These are phyloP conservation scores for Torulaspora gathmanii DNA, from an alignment of 805 yeast species.

Conservation along the genomic window DNA sequence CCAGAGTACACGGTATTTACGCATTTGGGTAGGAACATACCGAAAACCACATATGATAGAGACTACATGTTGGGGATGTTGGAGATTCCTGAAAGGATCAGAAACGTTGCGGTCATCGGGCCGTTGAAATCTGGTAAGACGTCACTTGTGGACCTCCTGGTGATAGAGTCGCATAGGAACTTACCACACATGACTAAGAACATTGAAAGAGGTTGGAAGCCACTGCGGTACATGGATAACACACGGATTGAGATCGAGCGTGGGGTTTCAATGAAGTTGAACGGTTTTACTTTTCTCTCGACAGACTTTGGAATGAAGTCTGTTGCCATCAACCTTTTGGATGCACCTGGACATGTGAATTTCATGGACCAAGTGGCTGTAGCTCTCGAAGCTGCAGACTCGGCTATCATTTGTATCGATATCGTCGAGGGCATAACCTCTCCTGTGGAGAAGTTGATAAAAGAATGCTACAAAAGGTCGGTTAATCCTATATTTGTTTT, in stretches of 20 bases:
- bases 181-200: constrained; percentile 30
- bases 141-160: constrained; percentile 61
- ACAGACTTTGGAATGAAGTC: constrained; percentile 53
- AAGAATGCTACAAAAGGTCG: constrained; percentile 47
- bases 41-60: constrained; percentile 56
- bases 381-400: constrained; percentile 57
- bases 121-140: constrained; percentile 84
- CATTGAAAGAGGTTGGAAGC: constrained; percentile 40
- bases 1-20: constrained; percentile 19
- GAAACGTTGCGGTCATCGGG: constrained; percentile 80
- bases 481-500: constrained; percentile 56
- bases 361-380: constrained; percentile 71
- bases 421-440: constrained; percentile 74
- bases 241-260: constrained; percentile 64
- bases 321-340: constrained; percentile 58
- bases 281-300: constrained; percentile 58
- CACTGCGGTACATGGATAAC: constrained; percentile 65
- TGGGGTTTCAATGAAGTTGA: constrained; percentile 60
- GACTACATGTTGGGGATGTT: constrained; percentile 53
- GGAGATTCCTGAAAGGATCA: constrained; percentile 54
- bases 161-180: constrained; percentile 56
- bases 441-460: constrained; percentile 50
- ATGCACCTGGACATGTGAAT: constrained; percentile 89
- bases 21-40: constrained; percentile 37
- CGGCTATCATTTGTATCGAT: constrained; percentile 70